A percentile compares a stretch with the other conserved stretches of the same genome.
Evolutionary conservation across 1,139 yeast genomes (phyloP).

Genomic region (Yamadazyma conglobata): DNA sequence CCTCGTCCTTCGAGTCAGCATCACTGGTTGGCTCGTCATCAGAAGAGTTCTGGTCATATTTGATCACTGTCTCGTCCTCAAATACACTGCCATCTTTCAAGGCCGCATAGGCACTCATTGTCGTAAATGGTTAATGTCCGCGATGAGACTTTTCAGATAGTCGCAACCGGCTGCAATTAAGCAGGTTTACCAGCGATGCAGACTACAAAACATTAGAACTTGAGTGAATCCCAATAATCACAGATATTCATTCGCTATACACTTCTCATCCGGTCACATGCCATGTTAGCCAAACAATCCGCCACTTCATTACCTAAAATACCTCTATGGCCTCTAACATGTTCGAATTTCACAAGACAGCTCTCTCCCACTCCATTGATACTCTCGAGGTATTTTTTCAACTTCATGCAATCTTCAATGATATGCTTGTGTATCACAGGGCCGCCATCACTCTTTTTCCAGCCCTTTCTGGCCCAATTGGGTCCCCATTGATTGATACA

Average conservation of each 20-base stretch:
- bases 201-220: too few relatives aligned
- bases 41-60: constrained; percentile 24
- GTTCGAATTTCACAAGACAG: constrained; percentile 38
- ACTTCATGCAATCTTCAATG: constrained; percentile 28
- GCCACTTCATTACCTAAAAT: constrained; percentile 72
- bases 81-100: constrained; percentile 21
- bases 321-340: constrained; percentile 77
- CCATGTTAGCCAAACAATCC: constrained; percentile 66
- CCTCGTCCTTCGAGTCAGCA: constrained; percentile 2
- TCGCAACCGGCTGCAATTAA: too few relatives aligned
- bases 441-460: constrained; percentile 42
- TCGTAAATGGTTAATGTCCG: constrained; percentile 2
- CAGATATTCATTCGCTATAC: neutral
- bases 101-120: constrained; percentile 61
- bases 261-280: constrained; percentile 37
- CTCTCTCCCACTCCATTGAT: constrained; percentile 24
- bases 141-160: constrained; percentile 3
- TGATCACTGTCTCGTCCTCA: constrained; percentile 18
- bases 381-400: constrained; percentile 26
- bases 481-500: constrained; percentile 48
- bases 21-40: constrained; percentile 19
- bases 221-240: too few relatives aligned
- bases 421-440: constrained; percentile 53
- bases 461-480: constrained; percentile 53
- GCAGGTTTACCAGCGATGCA: too few relatives aligned